These are phyloP conservation scores for Gossypioides kirkii DNA, from an alignment of 345 rosid species.

Conservation along the genomic window DNA sequence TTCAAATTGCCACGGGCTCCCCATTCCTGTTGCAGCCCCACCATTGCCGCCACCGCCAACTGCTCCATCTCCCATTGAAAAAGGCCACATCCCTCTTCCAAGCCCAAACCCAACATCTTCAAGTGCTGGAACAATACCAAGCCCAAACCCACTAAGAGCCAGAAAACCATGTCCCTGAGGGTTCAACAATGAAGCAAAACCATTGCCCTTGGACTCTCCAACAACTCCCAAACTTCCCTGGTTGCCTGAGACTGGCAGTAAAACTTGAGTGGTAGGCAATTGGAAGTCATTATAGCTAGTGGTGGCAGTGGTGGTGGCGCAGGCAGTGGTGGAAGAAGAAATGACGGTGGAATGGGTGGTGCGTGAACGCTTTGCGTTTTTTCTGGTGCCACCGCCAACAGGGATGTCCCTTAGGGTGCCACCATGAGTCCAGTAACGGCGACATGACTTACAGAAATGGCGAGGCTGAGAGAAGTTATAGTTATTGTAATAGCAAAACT, in stretches of 20 bases:
- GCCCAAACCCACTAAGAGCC: conserved; percentile 64
- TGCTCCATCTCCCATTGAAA: conserved; percentile 41
- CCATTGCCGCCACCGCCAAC: conserved; percentile 15
- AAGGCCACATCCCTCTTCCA: conserved; percentile 73
- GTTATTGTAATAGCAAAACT: conserved; percentile 96
- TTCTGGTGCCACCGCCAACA: conserved; percentile 83
- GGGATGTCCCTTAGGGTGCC: conserved; percentile 96
- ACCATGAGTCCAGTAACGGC: conserved; percentile 98
- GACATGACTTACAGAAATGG: conserved; percentile 90
- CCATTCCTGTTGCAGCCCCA: conserved; percentile 29
- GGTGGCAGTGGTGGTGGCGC: conserved; percentile 7
- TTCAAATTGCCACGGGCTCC: conserved; percentile 75
- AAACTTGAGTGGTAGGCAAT: conserved; percentile 46
- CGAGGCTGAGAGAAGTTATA: conserved; percentile 96
- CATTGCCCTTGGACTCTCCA: conserved; percentile 30
- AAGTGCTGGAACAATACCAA: conserved; percentile 49
- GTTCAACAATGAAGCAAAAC: conserved; percentile 68
- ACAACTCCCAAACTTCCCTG: conserved; percentile 24
- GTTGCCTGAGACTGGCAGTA: conserved; percentile 38
- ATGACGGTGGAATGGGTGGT: conserved; percentile 16
- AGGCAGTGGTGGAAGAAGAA: conserved; percentile 17
- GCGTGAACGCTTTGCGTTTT: conserved; percentile 78
- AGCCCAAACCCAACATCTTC: conserved; percentile 67
- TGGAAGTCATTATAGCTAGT: conserved; percentile 23
- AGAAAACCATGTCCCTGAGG: conserved; percentile 57